phyloP scores from a whole-genome alignment of 176 grass and related monocot genomes.

The Otatea glauca region DNA sequence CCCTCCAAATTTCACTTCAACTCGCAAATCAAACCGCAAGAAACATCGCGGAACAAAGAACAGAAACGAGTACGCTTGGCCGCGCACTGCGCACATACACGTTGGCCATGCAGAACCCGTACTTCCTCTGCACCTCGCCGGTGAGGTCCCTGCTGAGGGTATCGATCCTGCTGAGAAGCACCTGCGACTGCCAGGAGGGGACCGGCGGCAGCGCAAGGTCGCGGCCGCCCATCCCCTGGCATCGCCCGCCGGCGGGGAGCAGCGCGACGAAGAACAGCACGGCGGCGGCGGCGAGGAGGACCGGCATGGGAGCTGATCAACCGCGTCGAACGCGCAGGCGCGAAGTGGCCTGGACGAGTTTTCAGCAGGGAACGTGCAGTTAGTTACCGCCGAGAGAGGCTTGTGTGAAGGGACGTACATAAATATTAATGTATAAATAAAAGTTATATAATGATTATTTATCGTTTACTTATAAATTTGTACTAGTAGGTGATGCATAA shows the following conservation, averaged over 20 bases:
- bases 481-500: no score
- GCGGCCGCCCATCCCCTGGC: neutral
- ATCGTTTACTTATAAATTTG: no score
- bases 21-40: neutral
- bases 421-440: no score
- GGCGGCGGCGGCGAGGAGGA: neutral
- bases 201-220: neutral
- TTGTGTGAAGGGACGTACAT: no score
- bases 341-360: no score
- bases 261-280: slow-evolving; percentile 25
- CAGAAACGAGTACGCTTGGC: neutral
- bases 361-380: no score
- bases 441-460: no score
- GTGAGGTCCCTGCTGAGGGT: slow-evolving; percentile 28
- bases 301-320: no score
- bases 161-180: neutral
- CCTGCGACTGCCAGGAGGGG: neutral
- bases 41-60: no score
- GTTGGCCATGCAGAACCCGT: slow-evolving; percentile 54
- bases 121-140: slow-evolving; percentile 39
- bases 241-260: slow-evolving; percentile 26
- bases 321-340: no score
- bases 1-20: neutral
- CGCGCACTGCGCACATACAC: slow-evolving; percentile 32
- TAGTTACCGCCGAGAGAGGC: neutral